Evolutionary conservation across 1,284 basidiomycete genomes (phyloP).

Genomic region (Cutaneotrichosporon sp.): DNA sequence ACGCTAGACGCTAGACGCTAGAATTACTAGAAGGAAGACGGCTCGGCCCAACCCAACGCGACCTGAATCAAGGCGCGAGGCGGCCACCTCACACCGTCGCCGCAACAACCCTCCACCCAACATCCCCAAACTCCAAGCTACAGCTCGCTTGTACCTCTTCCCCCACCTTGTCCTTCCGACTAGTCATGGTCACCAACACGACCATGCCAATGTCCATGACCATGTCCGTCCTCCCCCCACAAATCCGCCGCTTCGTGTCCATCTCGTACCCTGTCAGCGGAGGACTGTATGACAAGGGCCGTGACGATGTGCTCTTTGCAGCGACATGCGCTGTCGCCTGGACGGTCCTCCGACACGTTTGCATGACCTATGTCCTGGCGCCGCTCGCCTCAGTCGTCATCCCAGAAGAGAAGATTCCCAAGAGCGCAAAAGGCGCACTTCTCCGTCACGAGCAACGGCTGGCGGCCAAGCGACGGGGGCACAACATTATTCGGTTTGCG

Average conservation of each 20-base stretch:
- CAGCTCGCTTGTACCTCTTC: not conserved
- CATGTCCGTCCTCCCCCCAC: constrained; percentile 12
- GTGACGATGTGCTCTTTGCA: constrained; percentile 68
- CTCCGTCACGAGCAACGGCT: constrained; percentile 12
- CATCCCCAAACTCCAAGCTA: no score
- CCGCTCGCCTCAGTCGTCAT: constrained; percentile 52
- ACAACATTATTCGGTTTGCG: constrained; percentile 79
- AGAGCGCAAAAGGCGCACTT: constrained; percentile 9
- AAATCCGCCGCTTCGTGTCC: constrained; percentile 63
- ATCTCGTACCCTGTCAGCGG: constrained; percentile 66
- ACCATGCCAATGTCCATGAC: constrained; percentile 3
- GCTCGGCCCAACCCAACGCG: no score
- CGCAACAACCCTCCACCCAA: no score
- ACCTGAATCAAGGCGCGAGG: no score
- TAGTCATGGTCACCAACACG: not conserved
- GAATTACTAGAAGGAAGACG: no score
- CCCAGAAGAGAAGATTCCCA: constrained; percentile 4
- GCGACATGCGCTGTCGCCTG: constrained; percentile 72
- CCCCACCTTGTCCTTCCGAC: not conserved
- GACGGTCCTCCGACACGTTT: constrained; percentile 72
- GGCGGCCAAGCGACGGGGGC: constrained; percentile 54
- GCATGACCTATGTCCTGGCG: constrained; percentile 69
- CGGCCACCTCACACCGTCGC: no score
- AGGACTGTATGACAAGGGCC: constrained; percentile 62
- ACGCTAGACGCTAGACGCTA: no score